Base-by-base conservation (phyloP, 1,139 yeast species). In the Insectozyma bohioensis region DNA sequence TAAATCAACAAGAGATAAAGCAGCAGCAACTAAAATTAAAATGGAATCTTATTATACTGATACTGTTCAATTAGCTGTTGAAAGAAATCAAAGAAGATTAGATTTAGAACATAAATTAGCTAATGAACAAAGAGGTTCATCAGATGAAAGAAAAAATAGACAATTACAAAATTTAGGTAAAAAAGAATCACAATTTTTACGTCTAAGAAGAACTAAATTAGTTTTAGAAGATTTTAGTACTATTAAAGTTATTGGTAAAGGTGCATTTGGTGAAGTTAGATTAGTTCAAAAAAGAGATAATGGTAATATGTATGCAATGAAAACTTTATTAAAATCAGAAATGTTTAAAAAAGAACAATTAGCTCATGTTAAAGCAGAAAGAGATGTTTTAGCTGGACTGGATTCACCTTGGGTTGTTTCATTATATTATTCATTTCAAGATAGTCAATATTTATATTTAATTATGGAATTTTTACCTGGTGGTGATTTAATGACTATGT, bases 351-450 rank as follows among this genome's bases (percentile, higher is more conserved):
- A 82, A 46, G 94, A 84, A 51, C 94, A 84, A 57, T 61, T 84
- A 41, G 92, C 92, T 0, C 94, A 84, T 52, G 94, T 84, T 20
- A 83, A 82, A 49, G 92, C 94, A 0, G 94, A 84, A 59, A 78
- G 94, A 61, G 94, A 84, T 62, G 90, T 84, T 22, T 66, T 84
- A 46, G 94, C 92, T 0, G 92, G 88, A 6, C 79, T 86, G 48
- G 88, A 84, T 56, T 82, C 92, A 6, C 92, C 92, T 5, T 84
- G 94, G 94, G 92, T 84, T 35, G 94, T 84, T 28, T 81, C 90
- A 0, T 63, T 84, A 41, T 83, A 81, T 52, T 84, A 84, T 53
- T 84, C 94, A 1, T 84, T 84, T 60, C 94, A 84, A 56, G 94
- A 84, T 60, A 57, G 83, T 1, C 82, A 82, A 47, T 83, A 84